Evolutionary conservation across 345 rosid genomes (phyloP).

Genomic region (Carallia pectinifolia): DNA sequence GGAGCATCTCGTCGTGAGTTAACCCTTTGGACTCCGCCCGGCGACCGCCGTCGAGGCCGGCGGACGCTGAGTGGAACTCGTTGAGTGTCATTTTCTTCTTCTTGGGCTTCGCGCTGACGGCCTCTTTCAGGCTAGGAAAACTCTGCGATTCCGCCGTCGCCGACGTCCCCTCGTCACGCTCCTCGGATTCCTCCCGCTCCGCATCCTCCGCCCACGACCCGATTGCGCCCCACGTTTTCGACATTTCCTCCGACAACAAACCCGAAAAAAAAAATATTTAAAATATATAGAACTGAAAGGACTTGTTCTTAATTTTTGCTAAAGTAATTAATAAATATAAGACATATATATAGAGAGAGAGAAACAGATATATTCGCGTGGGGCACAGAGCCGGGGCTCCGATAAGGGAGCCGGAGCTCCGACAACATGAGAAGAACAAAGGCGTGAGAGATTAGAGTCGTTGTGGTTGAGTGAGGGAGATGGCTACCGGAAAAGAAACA

Average conservation of each 20-base stretch:
- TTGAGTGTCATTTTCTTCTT: constrained; percentile 77
- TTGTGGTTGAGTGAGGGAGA: too few relatives aligned
- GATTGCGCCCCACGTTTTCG: constrained; percentile 70
- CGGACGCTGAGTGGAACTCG: constrained; percentile 45
- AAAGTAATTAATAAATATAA: not conserved
- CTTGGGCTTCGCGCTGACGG: constrained; percentile 64
- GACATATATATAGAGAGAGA: constrained; percentile 2
- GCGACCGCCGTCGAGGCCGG: constrained; percentile 2
- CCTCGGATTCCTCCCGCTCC: constrained; percentile 73
- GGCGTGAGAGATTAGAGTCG: not conserved
- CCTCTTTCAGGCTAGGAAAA: constrained; percentile 81
- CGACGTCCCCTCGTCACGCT: constrained; percentile 19
- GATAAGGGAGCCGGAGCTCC: constrained; percentile 66
- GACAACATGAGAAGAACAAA: constrained; percentile 39
- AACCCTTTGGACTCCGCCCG: constrained; percentile 35
- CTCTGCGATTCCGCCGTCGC: constrained; percentile 46
- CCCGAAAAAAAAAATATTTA: not conserved
- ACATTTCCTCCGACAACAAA: constrained; percentile 30
- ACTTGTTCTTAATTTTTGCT: not conserved
- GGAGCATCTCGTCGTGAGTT: constrained; percentile 74
- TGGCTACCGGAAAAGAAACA: not conserved
- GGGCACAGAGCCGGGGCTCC: constrained; percentile 39
- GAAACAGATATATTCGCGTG: not conserved
- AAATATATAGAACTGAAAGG: constrained; percentile 4
- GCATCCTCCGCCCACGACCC: constrained; percentile 98